Percentiles rank a stretch among this genome's conserved stretches.
Conservation (phyloP, 23 red algal species). For the Gracilaria domingensis region DNA sequence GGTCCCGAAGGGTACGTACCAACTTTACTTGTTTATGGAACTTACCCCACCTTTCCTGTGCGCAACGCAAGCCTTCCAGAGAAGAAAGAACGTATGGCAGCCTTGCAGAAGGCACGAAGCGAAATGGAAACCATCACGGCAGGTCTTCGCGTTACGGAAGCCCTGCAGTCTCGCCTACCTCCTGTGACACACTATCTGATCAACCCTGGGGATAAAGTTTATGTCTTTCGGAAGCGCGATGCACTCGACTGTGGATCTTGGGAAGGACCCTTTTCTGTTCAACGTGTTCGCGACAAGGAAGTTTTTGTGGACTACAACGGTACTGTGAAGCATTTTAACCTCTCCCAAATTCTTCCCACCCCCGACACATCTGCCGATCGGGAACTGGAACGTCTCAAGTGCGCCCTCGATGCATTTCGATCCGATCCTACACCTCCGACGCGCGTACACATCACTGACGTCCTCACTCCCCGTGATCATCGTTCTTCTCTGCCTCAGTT, state of each 20-base stretch:
- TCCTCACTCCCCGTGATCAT: neutral
- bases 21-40: neutral
- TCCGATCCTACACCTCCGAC: slow-evolving; percentile 18
- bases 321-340: neutral
- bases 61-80: neutral
- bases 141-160: neutral
- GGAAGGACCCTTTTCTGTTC: neutral
- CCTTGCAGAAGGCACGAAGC: neutral
- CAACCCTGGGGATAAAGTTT: neutral
- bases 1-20: slow-evolving; percentile 2
- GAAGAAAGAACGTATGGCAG: neutral
- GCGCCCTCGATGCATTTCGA: neutral
- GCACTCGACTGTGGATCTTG: neutral
- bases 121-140: neutral
- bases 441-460: no score
- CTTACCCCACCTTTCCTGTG: neutral
- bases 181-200: neutral
- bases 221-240: neutral
- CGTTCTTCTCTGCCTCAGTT: neutral
- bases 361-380: neutral
- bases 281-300: neutral
- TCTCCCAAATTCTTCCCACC: neutral
- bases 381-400: neutral
- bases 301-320: neutral
- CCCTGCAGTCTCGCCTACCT: neutral